A percentile compares a stretch with the other conserved stretches of the same genome.
phyloP scores from a whole-genome alignment of 176 grass and related monocot species.

The Bothriochloa decipiens region DNA sequence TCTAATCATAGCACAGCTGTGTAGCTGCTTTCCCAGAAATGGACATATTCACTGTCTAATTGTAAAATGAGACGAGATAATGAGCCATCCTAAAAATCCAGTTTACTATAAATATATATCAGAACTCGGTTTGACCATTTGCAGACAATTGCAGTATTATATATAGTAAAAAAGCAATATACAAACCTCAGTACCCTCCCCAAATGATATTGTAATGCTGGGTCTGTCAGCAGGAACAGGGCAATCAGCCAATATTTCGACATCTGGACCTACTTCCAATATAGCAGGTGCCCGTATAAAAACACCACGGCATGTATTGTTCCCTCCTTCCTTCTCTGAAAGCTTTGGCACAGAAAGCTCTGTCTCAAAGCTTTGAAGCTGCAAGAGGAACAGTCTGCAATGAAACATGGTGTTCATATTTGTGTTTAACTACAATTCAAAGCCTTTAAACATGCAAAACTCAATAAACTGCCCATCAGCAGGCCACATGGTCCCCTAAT shows the following conservation, averaged over 20 bases:
- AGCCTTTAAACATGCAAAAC: background rate
- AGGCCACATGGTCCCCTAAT: background rate
- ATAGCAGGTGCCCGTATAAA: slow-evolving; percentile 98
- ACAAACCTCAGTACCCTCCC: slow-evolving; percentile 63
- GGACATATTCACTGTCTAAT: background rate
- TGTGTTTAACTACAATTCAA: background rate
- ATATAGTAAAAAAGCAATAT: background rate
- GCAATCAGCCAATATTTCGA: slow-evolving; percentile 84
- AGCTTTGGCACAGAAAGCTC: slow-evolving; percentile 84
- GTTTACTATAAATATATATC: background rate
- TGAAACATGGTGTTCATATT: slow-evolving; percentile 35
- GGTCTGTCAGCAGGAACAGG: slow-evolving; percentile 63
- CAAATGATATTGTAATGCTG: slow-evolving; percentile 47
- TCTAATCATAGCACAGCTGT: background rate
- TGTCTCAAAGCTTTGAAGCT: slow-evolving; percentile 95
- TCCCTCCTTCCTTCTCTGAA: slow-evolving; percentile 81
- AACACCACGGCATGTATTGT: slow-evolving; percentile 67
- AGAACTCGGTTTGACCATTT: background rate
- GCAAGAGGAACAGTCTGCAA: slow-evolving; percentile 47
- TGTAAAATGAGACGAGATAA: slow-evolving; percentile 7
- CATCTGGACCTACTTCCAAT: slow-evolving; percentile 76
- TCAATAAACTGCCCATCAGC: background rate
- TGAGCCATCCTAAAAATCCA: background rate
- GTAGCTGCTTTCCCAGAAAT: background rate
- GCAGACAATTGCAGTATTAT: background rate